These are phyloP conservation scores for Grifola frondosa DNA, from an alignment of 1,284 basidiomycete genomes.

Conservation along the genomic window DNA sequence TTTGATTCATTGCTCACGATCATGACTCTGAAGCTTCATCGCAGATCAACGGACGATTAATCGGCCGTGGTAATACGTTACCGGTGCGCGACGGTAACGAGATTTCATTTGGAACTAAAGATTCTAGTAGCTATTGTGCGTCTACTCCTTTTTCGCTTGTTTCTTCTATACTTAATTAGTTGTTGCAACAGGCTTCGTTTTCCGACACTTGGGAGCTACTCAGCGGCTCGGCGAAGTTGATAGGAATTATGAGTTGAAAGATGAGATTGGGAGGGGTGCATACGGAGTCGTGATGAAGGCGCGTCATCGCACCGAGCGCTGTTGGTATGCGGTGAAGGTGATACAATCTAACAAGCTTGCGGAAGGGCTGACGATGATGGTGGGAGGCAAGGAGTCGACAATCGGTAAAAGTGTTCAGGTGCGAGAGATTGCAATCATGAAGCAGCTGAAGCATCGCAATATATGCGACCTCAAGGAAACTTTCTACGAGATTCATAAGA, in stretches of 20 bases:
- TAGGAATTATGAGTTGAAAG: conserved; percentile 60
- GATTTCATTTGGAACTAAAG: conserved; percentile 70
- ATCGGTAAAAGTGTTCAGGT: conserved; percentile 39
- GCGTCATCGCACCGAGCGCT: conserved; percentile 54
- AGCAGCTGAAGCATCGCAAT: conserved; percentile 73
- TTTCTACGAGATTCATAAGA: conserved; percentile 64
- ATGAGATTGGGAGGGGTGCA: conserved; percentile 75
- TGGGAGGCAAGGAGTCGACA: neutral
- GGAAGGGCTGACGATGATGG: conserved; percentile 5
- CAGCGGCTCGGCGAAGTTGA: conserved; percentile 52
- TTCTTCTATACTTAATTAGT: conserved; percentile 1
- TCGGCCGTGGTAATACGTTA: conserved; percentile 56
- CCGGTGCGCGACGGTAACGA: conserved; percentile 80
- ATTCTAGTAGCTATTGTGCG: conserved; percentile 61
- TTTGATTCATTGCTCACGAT: conserved; percentile 3
- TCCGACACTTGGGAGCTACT: conserved; percentile 51
- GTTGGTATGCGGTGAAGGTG: conserved; percentile 76
- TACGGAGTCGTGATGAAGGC: conserved; percentile 81
- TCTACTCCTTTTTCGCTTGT: conserved; percentile 14
- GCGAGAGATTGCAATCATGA: conserved; percentile 81
- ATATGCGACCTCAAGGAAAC: conserved; percentile 82
- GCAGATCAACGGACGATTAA: conserved; percentile 71
- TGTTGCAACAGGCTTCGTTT: conserved; percentile 47
- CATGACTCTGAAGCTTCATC: neutral
- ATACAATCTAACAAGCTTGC: conserved; percentile 51